Base-by-base conservation (phyloP, 495 filamentous ascomycete genomes). In the Glonium stellatum region DNA sequence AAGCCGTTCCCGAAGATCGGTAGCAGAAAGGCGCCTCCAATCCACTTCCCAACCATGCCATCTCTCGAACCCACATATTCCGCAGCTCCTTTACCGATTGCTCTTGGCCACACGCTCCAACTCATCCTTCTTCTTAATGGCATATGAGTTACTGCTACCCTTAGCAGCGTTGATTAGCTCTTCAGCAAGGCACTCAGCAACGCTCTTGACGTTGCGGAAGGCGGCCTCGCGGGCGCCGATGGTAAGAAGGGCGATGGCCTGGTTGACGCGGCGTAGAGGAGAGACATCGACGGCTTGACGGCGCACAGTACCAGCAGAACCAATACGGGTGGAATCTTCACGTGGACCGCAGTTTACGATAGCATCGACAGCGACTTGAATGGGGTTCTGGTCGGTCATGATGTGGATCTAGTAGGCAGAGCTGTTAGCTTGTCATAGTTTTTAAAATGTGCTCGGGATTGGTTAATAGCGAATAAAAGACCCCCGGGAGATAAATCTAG, bases 71-170 rank as follows among this genome's bases (percentile, higher is more conserved):
- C 22, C 27, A 15, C 60, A 54, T 23, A 48, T 19, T 36, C 37
- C 13, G 27, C 60, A 64, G 27, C 42, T 67, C 56, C 37, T 79
- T 77, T 97, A 98, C 87, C 93, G 89, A 85, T 98, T 98, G 81
- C 84, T 89, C 90, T 98, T 98, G 78, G 93, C 93, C 75, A 98
- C 93, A 87, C 93, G 93, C 87, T 98, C 93, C 80, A 99, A 77
- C 87, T 99, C 95, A 77, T 99, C 93, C 91, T 99, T 99, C 90
- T 99, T 99, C 89, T 99, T 99, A 84, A 99, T 99, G 65, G 93
- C 93, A 75, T 97, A 99, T 64, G 89, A 95, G 89, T 99, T 99
- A 79, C 88, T 92, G 85, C 87, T 92, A 68, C 93, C 93, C 88
- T 99, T 99, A 75, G 95, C 93, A 73, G 95, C 95, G 83, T 99